A percentile compares a stretch with the other conserved stretches of the same genome.
These are phyloP conservation scores for Skeletonema grethae DNA, from an alignment of 108 stramenopile species.

Conservation along the genomic window DNA sequence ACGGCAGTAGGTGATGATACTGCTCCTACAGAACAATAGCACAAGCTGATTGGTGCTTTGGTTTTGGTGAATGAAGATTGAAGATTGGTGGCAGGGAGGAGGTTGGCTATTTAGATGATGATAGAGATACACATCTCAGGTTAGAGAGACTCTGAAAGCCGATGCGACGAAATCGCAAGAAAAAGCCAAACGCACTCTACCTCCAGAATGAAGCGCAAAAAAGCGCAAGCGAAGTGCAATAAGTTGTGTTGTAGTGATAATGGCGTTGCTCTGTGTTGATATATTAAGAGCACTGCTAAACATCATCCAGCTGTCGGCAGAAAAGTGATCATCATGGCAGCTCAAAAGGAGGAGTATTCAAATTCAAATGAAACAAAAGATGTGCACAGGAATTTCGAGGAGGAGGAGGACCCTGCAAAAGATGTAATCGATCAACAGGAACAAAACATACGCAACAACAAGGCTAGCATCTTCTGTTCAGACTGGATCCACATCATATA, in stretches of 20 bases:
- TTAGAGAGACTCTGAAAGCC: too few relatives aligned
- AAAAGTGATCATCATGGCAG: neutral
- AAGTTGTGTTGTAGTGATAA: too few relatives aligned
- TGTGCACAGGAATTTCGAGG: neutral
- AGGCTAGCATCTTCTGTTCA: neutral
- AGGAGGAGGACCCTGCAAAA: neutral
- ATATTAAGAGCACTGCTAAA: too few relatives aligned
- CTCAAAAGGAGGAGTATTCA: neutral
- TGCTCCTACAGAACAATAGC: neutral
- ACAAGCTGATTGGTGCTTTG: neutral
- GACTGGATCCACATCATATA: constrained; percentile 39
- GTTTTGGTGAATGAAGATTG: too few relatives aligned
- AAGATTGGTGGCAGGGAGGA: neutral
- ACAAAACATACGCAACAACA: neutral
- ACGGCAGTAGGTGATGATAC: neutral
- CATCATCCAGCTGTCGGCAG: neutral
- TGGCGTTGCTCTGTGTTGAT: too few relatives aligned
- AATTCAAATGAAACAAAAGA: neutral
- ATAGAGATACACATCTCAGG: too few relatives aligned
- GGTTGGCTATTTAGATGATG: neutral
- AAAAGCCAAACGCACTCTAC: too few relatives aligned
- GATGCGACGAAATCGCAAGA: too few relatives aligned
- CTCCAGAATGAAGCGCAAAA: too few relatives aligned
- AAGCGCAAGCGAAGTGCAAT: too few relatives aligned
- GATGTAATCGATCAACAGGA: neutral